Percentiles rank a stretch among this genome's conserved stretches.
Evolutionary conservation across 2,329 filamentous ascomycete species (phyloP).

Genomic region (Hymenoscyphus fraxineus): DNA sequence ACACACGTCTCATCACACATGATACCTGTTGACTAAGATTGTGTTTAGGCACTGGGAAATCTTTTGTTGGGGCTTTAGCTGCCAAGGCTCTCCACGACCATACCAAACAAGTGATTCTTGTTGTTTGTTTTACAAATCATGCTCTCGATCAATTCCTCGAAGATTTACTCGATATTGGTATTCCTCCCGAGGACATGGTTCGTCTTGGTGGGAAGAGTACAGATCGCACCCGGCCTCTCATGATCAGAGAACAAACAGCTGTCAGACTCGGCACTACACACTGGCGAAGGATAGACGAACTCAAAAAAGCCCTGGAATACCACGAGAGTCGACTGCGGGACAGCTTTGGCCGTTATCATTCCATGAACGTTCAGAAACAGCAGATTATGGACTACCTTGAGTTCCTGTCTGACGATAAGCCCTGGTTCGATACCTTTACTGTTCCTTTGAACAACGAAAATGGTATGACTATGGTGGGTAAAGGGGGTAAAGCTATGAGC

Average conservation of each 20-base stretch:
- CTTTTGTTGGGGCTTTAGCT: slow-evolving; percentile 62
- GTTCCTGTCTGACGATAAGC: slow-evolving; percentile 48
- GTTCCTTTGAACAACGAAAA: slow-evolving; percentile 42
- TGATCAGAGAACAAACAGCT: slow-evolving; percentile 41
- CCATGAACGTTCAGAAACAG: slow-evolving; percentile 19
- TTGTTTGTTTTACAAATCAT: slow-evolving; percentile 64
- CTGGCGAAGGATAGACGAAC: slow-evolving; percentile 41
- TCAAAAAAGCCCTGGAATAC: slow-evolving; percentile 37
- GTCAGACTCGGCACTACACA: slow-evolving; percentile 34
- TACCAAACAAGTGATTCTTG: slow-evolving; percentile 50
- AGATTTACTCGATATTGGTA: slow-evolving; percentile 57
- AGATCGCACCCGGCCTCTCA: slow-evolving; percentile 44
- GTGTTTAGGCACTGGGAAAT: slow-evolving; percentile 61
- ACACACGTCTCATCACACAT: background rate
- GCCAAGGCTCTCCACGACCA: slow-evolving; percentile 50
- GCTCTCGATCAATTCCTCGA: slow-evolving; percentile 60
- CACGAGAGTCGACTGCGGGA: slow-evolving; percentile 29
- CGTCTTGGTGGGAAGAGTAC: slow-evolving; percentile 61
- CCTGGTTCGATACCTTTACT: slow-evolving; percentile 55
- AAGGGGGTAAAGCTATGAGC: slow-evolving; percentile 42
- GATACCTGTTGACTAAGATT: background rate
- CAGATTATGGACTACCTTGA: slow-evolving; percentile 43
- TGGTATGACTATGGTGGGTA: slow-evolving; percentile 46
- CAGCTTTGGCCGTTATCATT: slow-evolving; percentile 20
- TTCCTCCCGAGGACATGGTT: slow-evolving; percentile 48